Evolutionary conservation across 2,329 filamentous ascomycete genomes (phyloP), one percentile per base, ranked within the genome.

Genomic region (Fusarium staphyleae): DNA sequence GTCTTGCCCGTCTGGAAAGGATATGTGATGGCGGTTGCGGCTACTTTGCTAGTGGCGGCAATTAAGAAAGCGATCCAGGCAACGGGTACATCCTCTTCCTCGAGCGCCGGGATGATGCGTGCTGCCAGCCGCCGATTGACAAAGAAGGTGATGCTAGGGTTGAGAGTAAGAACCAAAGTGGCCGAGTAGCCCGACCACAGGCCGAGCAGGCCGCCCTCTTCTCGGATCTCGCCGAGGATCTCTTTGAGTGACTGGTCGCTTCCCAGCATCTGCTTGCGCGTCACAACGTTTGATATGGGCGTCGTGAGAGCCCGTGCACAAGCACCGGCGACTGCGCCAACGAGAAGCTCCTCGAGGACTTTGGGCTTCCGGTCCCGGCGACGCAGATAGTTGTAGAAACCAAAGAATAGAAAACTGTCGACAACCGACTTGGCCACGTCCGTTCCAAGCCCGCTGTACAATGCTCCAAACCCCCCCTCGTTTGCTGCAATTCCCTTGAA

Each of bases 141-240:
- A 63, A 93, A 87, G 70, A 96, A 93, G 0, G 93, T 96, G 59
- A 96, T 82, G 60, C 88, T 88, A 1, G 93, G 92, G 66, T 96
- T 96, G 22, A 96, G 78, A 1, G 92, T 93, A 43, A 96, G 75
- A 32, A 96, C 80, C 52, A 96, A 72, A 16, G 84, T 87, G 2
- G 91, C 91, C 15, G 89, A 90, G 71, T 96, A 96, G 0, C 92
- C 92, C 0, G 91, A 88, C 93, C 92, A 96, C 66, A 96, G 88
- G 3, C 91, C 91, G 36, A 78, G 69, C 9, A 92, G 54, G 0
- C 92, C 91, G 63, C 88, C 89, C 69, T 93, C 88, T 2, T 76
- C 67, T 33, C 78, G 75, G 54, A 96, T 93, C 34, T 83, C 79
- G 1, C 77, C 72, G 14, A 87, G 79, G 24, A 91, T 90, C 43